These are phyloP conservation scores for Leccinum uliginosum DNA, from an alignment of 768 basidiomycete genomes.

Conservation along the genomic window DNA sequence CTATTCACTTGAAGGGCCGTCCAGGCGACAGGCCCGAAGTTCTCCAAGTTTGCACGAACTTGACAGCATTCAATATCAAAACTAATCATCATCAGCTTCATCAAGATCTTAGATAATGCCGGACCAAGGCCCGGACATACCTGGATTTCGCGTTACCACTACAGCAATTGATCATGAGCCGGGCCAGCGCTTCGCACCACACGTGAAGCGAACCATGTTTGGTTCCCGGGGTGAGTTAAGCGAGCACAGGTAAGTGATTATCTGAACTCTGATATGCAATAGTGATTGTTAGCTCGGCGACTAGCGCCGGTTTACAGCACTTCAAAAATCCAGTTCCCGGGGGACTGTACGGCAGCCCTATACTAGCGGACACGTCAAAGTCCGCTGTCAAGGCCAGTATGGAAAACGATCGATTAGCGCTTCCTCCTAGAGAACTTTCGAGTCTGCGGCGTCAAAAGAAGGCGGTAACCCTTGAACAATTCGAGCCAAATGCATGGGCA, in stretches of 20 bases:
- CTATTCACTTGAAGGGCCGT: too few relatives aligned
- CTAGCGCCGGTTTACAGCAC: constrained; percentile 11
- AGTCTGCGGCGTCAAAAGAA: constrained; percentile 18
- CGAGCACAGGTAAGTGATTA: constrained; percentile 9
- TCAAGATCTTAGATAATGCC: background rate
- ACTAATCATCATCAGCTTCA: background rate
- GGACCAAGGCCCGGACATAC: background rate
- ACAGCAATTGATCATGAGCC: background rate
- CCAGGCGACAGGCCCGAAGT: background rate
- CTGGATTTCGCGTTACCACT: background rate
- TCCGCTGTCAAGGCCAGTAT: constrained; percentile 15
- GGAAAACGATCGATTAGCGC: constrained; percentile 7
- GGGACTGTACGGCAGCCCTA: background rate
- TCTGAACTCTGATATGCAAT: background rate
- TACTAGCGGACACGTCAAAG: background rate
- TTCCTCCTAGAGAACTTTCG: constrained; percentile 11
- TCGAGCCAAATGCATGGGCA: constrained; percentile 16
- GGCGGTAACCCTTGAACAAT: constrained; percentile 16
- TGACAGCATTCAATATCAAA: background rate
- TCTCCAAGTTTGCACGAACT: background rate
- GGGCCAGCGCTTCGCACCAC: background rate
- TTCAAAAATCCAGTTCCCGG: background rate
- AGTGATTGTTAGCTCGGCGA: background rate
- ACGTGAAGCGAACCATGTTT: background rate
- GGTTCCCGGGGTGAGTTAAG: background rate